A percentile compares a stretch with the other conserved stretches of the same genome.
Evolutionary conservation across 2,329 filamentous ascomycete genomes (phyloP).

Genomic region (Anisogramma anomala): DNA sequence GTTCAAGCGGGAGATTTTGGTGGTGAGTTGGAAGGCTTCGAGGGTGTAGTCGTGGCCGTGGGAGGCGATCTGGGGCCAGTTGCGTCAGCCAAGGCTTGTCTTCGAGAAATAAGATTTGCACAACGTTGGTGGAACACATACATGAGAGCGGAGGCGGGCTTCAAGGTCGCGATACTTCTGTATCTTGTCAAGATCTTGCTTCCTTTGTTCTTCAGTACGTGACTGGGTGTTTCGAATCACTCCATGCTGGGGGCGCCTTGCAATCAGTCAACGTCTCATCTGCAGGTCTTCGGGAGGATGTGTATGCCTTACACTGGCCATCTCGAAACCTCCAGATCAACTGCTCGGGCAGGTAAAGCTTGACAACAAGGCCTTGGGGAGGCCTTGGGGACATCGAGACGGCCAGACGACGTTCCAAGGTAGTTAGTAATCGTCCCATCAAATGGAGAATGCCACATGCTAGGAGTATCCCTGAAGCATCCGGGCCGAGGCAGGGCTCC

Average conservation of each 20-base stretch:
- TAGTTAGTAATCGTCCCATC: too few relatives aligned
- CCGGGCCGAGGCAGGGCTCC: too few relatives aligned
- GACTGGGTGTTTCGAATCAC: slow-evolving; percentile 56
- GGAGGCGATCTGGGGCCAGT: slow-evolving; percentile 27
- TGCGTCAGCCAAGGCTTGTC: not conserved
- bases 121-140: slow-evolving; percentile 25
- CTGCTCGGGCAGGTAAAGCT: not conserved
- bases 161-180: slow-evolving; percentile 63
- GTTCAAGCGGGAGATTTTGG: slow-evolving; percentile 63
- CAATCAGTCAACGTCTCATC: slow-evolving; percentile 13
- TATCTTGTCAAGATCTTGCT: slow-evolving; percentile 66
- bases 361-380: not conserved
- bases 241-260: slow-evolving; percentile 57
- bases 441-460: too few relatives aligned
- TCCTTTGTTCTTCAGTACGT: slow-evolving; percentile 57
- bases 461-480: too few relatives aligned
- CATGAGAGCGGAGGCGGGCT: slow-evolving; percentile 53
- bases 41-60: slow-evolving; percentile 39
- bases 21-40: slow-evolving; percentile 54
- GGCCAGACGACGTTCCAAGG: too few relatives aligned
- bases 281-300: not conserved
- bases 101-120: too few relatives aligned
- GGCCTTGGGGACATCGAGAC: too few relatives aligned
- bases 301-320: slow-evolving; percentile 13
- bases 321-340: not conserved